Base-by-base conservation (phyloP, 2,329 filamentous ascomycete genomes). In the Apiospora rasikravindrae region DNA sequence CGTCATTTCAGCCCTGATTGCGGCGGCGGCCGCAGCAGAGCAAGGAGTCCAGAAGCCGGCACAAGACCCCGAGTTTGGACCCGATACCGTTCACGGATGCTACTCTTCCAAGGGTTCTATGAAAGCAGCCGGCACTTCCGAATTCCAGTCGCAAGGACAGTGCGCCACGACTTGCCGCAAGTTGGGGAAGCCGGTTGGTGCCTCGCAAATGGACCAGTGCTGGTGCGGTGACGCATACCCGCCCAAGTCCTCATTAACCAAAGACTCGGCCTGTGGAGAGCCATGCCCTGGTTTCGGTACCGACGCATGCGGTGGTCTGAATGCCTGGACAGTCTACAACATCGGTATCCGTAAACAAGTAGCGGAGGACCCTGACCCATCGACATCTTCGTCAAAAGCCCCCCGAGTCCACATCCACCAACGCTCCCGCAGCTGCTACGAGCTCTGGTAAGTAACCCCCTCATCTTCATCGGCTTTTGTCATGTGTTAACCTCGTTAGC, bases 161-260 rank as follows among this genome's bases (percentile, higher is more conserved):
- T 90, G 88, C 76, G 81, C 78, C 19, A 42, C 75, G 0, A 69
- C 76, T 1, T 89, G 88, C 77, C 78, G 82, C 2, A 78, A 82
- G 0, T 77, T 84, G 10, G 85, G 87, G 47, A 84, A 81, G 44
- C 76, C 86, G 1, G 92, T 94, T 10, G 89, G 91, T 77, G 94
- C 87, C 44, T 83, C 93, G 64, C 88, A 87, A 10, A 86, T 87
- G 24, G 84, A 86, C 24, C 82, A 89, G 74, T 98, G 95, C 83
- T 93, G 86, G 78, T 97, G 95, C 78, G 95, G 94, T 73, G 83
- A 90, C 74, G 82, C 86, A 72, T 87, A 95, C 67, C 95, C 95
- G 0, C 85, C 90, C 22, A 77, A 84, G 51, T 83, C 83, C 22
- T 84, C 84, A 53, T 79, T 91, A 73, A 87, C 89, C 8, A 83